Base-by-base conservation (phyloP, 192 early-diverging fungal genomes). In the Backusella luteola region DNA sequence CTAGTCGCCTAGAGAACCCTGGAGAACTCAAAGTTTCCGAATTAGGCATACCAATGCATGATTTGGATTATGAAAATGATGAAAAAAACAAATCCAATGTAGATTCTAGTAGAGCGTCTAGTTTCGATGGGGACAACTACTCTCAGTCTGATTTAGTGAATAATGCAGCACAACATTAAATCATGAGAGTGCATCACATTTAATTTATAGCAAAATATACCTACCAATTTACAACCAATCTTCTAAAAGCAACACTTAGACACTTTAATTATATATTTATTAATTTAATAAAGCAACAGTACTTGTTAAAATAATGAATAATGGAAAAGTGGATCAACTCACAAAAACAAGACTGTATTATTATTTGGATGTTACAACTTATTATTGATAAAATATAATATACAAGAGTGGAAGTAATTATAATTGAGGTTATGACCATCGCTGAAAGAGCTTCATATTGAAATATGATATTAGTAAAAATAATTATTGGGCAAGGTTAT, bases 81-180 rank as follows among this genome's bases (percentile, higher is more conserved):
- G 35, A 69, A 23, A 69, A 69, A 21, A 21, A 11, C 35, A 26
- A 63, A 29, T 63, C 56, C 12, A 29, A 63, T 29, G 9, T 26
- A 14, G 23, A 26, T 9, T 29, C 9, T 29, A 63, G 38, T 38
- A 35, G 36, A 39, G 17, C 19, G 17, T 41, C 38, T 36, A 35
- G 34, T 23, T 38, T 41, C n/a, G 68, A 69, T 9, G 36, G 4
- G 2, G 68, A 38, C 12, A 23, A 69, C 14, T 23, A 19, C 39
- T 69, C 68, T 38, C 68, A 69, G n/a, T 41, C 38, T 21, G 68
- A 69, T 39, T 38, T 69, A 11, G 68, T 69, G 14, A 38, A 23
- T 12, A 23, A 69, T 39, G 68, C 68, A 17, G 34, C 19, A 23
- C 41, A 4, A 21, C 39, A 69, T 11, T 69, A 69, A 38, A 23